Base-by-base conservation (phyloP, 176 grass and related monocot species). In the Musa troglodytarum region DNA sequence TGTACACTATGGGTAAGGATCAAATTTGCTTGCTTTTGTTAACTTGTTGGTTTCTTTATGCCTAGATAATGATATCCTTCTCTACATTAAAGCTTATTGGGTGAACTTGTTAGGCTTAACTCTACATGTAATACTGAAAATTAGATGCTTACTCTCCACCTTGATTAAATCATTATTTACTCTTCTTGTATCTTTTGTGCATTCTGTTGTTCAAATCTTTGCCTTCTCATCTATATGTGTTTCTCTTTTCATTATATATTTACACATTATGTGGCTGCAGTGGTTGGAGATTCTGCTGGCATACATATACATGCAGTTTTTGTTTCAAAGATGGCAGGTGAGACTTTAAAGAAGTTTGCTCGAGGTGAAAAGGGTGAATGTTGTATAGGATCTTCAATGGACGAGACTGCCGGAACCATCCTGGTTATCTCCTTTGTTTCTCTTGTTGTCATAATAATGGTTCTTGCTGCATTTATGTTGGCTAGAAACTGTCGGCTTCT, bases 231-330 rank as follows among this genome's bases (percentile, higher is more conserved):
- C 26, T 34, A 1, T 68, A 23, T 72, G 6, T 72, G 17, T 52
- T 50, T 72, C 10, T 22, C 50, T 9, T 19, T 13, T 57, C 9
- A 56, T 74, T 55, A 28, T 74, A 10, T 10, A 25, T 74, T 25
- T 74, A 15, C 24, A 14, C 17, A 49, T 65, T 65, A 8, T 50
- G 10, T 64, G 22, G 19, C 51, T 65, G 79, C 78, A 96, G 92
- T 96, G 92, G 65, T 96, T 76, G 92, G 92, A 55, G 83, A 88
- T 76, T 69, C 92, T 65, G 49, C 76, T 59, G 92, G 86, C 80
- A 92, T 96, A 89, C 77, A 89, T 74, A 96, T 96, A 83, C 88
- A 90, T 81, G 88, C 88, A 11, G 82, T 96, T 54, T 96, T 96
- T 10, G 75, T 96, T 82, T 96, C 92, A 63, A 92, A 91, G 82